Evolutionary conservation across 768 basidiomycete species (phyloP), one percentile per base, ranked within the genome.

Genomic region (Tubosaeta sp.): DNA sequence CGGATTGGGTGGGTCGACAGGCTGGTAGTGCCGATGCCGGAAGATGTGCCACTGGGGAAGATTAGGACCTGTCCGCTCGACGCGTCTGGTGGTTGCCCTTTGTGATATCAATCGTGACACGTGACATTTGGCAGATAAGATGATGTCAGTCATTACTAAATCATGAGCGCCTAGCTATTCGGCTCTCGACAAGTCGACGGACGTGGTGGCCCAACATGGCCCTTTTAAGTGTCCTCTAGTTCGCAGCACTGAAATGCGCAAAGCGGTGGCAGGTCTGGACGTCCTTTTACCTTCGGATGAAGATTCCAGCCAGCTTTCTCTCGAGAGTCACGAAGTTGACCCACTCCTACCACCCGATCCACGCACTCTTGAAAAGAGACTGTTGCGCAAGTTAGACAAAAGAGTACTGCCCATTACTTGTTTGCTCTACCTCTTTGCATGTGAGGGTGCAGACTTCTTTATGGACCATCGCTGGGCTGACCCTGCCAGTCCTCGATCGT

Each of bases 381-480:
- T 90, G 2, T 72, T 88, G 19, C 75, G 79, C 61, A 88, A 85
- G 60, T 72, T 89, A 46, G 87, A 89, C 59, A 46, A 58, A 49
- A 74, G 85, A 35, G 88, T 89, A 50, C 68, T 89, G 47, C 87
- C 87, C 39, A 81, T 88, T 41, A 73, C 82, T 2, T 88, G 85
- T 59, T 59, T 86, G 17, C 75, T 89, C 37, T 89, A 89, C 58
- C 73, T 89, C 26, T 88, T 85, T 65, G 85, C 86, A 29, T 89
- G 87, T 86, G 51, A 66, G 84, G 19, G 6, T n/a, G 42, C 38
- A 12, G 46, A 46, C 4, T 33, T 14, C 6, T 12, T 22, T n/a
- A 3, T n/a, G 33, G 14, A 14, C 10, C 9, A 11, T 44, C 39
- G n/a, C n/a, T n/a, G 51, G 42, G 51, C 46, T 14, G 8, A 32